Evolutionary conservation across 2,329 filamentous ascomycete genomes (phyloP).

Genomic region (Knoxdaviesia capensis): DNA sequence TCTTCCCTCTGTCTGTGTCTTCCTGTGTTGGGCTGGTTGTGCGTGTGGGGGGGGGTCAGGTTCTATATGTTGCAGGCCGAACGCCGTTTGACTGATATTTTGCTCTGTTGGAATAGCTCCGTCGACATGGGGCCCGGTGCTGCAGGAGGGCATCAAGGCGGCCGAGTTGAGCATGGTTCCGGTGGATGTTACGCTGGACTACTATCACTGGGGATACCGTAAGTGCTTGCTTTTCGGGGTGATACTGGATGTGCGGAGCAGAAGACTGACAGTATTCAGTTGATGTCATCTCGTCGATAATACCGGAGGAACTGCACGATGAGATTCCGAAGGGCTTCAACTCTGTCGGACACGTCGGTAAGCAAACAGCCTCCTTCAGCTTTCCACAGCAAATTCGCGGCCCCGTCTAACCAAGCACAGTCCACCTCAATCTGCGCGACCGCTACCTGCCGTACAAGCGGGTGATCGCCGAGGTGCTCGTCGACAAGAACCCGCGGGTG

Average conservation of each 20-base stretch:
- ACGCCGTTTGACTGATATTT: constrained; percentile 1
- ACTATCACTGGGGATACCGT: constrained; percentile 75
- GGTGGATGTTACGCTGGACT: constrained; percentile 57
- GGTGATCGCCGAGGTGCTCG: constrained; percentile 64
- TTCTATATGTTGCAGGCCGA: not conserved
- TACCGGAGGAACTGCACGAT: constrained; percentile 60
- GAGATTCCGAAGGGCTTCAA: constrained; percentile 78
- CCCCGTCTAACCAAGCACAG: constrained; percentile 18
- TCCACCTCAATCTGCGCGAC: constrained; percentile 76
- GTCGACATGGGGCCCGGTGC: constrained; percentile 54
- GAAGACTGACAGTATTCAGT: constrained; percentile 22
- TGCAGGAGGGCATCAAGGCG: constrained; percentile 47
- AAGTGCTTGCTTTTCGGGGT: constrained; percentile 12
- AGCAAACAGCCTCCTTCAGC: constrained; percentile 9
- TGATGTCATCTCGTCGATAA: constrained; percentile 63
- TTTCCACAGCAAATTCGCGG: not conserved
- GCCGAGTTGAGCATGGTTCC: constrained; percentile 53
- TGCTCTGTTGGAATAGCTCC: constrained; percentile 26
- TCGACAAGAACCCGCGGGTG: constrained; percentile 73
- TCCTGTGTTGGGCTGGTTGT: not conserved
- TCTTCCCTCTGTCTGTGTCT: not conserved
- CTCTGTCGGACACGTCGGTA: constrained; percentile 70
- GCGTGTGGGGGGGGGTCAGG: not conserved
- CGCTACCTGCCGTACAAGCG: constrained; percentile 71
- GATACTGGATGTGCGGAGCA: not conserved